phyloP scores from a whole-genome alignment of 2,329 filamentous ascomycete genomes.

The Blastomyces silverae region DNA sequence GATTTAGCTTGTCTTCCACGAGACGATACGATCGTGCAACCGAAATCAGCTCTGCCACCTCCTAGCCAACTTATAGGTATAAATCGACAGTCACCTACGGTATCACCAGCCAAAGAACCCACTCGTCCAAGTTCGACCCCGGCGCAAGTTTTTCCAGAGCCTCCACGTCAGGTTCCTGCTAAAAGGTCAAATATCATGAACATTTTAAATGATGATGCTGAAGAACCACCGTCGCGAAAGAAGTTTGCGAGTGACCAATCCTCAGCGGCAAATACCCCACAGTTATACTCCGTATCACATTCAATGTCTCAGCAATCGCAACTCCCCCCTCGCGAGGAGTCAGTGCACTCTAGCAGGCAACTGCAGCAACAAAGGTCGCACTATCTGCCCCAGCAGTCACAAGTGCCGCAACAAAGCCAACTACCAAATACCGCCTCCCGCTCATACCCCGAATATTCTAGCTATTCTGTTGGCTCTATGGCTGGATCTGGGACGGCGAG shows the following conservation, averaged over 20 bases:
- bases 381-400: constrained; percentile 20
- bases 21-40: constrained; percentile 11
- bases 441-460: constrained; percentile 31
- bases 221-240: constrained; percentile 42
- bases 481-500: constrained; percentile 27
- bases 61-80: constrained; percentile 11
- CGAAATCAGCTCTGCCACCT: constrained; percentile 13
- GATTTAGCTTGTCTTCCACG: constrained; percentile 12
- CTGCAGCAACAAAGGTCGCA: constrained; percentile 18
- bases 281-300: constrained; percentile 25
- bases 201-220: constrained; percentile 45
- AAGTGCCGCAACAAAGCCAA: constrained; percentile 16
- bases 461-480: constrained; percentile 27
- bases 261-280: constrained; percentile 25
- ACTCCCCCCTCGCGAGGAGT: constrained; percentile 27
- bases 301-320: constrained; percentile 25
- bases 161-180: constrained; percentile 38
- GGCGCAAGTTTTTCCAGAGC: constrained; percentile 29
- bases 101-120: constrained; percentile 36
- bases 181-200: constrained; percentile 47
- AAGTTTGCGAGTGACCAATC: constrained; percentile 39
- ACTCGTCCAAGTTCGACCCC: constrained; percentile 32
- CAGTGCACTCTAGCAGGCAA: constrained; percentile 16
- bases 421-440: constrained; percentile 27
- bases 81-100: constrained; percentile 13